Base-by-base conservation (phyloP, 306 rosid genomes). In the Cucurbita moschata region DNA sequence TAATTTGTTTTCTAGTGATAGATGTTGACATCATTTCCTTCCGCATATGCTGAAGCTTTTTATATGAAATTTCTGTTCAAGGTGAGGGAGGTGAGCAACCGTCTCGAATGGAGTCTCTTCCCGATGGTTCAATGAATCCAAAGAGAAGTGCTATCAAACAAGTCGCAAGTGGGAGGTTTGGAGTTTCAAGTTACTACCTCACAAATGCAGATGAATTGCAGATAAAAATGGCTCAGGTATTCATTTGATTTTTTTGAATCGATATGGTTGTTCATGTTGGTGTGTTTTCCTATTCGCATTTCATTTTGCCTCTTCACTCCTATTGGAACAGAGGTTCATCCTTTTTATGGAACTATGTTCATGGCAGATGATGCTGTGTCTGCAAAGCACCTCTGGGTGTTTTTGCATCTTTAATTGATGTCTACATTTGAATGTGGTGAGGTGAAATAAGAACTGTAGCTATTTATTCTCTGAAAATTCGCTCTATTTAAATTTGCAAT, bases 81-180 rank as follows among this genome's bases (percentile, higher is more conserved):
- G 98, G 99, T 19, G 99, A 95, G 92, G 99, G 99, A 76, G 99
- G 99, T 51, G 99, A 95, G 85, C 99, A 91, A 67, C 93, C 99
- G 49, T 91, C 97, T 75, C 99, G 99, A 14, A 89, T 95, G 99
- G 96, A 88, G 81, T 89, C 96, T 78, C 99, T 91, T 80, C 75
- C 88, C 6, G 90, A 95, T 83, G 97, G 99, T 65, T 89, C 97
- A 60, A 88, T 68, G 84, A 95, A 95, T 79, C 99, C 99, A 47
- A 89, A 82, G 87, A 86, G 99, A 82, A 95, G 99, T 80, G 85
- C 96, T 75, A 95, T 95, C 70, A 95, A 95, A 84, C 99, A 95
- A 81, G 91, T 95, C 78, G 99, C 99, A 3, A 95, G 99, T 85
- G 99, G 97, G 37, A 95, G 99, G 82, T 95, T 95, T 87, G 99